Conservation (phyloP, 1,139 yeast species). For the Hanseniaspora sp. region DNA sequence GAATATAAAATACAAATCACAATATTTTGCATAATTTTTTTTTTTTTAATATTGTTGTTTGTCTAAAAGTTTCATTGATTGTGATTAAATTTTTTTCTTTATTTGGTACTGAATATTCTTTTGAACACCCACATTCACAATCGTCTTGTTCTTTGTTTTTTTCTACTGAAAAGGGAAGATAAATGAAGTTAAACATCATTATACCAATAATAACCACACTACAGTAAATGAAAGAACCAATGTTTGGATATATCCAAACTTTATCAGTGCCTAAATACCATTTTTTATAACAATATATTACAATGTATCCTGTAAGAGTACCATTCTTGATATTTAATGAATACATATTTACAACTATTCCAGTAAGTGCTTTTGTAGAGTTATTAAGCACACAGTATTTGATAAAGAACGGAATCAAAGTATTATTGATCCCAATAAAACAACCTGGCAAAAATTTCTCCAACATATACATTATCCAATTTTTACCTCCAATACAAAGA, state of each 20-base stretch:
- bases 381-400: background rate
- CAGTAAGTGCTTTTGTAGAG: background rate
- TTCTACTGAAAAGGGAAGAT: background rate
- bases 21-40: background rate
- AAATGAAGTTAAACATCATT: background rate
- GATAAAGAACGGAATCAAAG: background rate
- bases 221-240: background rate
- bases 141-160: too few relatives aligned
- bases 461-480: background rate
- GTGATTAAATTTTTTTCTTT: background rate
- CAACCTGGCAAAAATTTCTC: background rate
- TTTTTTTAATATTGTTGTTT: too few relatives aligned
- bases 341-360: background rate
- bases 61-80: background rate
- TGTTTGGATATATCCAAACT: conserved; percentile 1
- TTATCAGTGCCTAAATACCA: background rate
- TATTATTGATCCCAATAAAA: background rate
- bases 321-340: conserved; percentile 1
- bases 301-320: background rate
- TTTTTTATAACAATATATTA: conserved; percentile 5
- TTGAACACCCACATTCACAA: too few relatives aligned
- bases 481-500: background rate
- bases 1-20: background rate
- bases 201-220: background rate
- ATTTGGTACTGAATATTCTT: too few relatives aligned